Evolutionary conservation across 179 eudicot species (phyloP), one percentile per base, ranked within the genome.

Genomic region (Silene noctiflora): DNA sequence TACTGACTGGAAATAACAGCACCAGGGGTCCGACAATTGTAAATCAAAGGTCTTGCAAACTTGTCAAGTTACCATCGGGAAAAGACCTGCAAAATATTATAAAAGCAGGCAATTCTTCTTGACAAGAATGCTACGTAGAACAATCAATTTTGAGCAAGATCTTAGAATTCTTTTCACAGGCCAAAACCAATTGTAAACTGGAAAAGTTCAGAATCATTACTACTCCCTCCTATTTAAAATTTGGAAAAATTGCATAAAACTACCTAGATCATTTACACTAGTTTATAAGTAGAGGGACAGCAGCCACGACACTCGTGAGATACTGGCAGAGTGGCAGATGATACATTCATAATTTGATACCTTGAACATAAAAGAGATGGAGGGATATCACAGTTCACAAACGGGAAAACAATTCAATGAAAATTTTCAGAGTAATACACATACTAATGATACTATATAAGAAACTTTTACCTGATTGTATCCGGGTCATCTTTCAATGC

Each of bases 401-500:
- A 16, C 17, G 22, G 21, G 17, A 20, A 20, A 44, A 21, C 2
- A 44, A 44, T 21, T 46, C 3, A 20, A 21, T 8, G 0, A 46
- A 33, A 3, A 31, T 4, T 44, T 42, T 44, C 73, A 1, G 35
- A 53, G 61, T 60, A 70, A 35, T 6, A 22, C 2, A 44, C 8
- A 3, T 13, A 12, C n/a, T 39, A 39, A 39, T 9, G 8, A 17
- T 14, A 53, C n/a, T n/a, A n/a, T n/a, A n/a, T n/a, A n/a, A n/a
- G n/a, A n/a, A n/a, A n/a, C n/a, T n/a, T n/a, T 39, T 79, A 86
- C 97, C 96, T 92, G 78, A 94, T 76, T 76, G 89, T 80, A 76
- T 87, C 91, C 33, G 97, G 96, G 77, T 94, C 90, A 79, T 94
- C 90, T 81, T 88, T 92, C 74, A 92, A 77, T 59, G 90, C 85